Evolutionary conservation across 2,329 filamentous ascomycete species (phyloP), one percentile per base, ranked within the genome.

Genomic region (Colletotrichum sp.): DNA sequence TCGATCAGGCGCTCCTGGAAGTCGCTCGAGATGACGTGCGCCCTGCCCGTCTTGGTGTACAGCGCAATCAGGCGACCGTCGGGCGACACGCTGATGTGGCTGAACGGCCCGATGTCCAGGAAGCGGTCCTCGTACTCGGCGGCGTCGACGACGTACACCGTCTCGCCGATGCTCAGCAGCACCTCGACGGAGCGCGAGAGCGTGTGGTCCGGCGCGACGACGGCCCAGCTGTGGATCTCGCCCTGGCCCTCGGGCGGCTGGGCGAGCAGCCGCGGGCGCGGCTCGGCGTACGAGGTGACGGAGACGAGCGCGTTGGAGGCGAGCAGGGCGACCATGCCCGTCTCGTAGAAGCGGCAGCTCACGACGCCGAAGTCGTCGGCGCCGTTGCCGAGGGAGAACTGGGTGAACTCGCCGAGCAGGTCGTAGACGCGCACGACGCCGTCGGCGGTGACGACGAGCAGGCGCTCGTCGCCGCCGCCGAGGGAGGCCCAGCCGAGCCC

Each of bases 161-260:
- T 98, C 82, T 94, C 90, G 3, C 91, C 93, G 48, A 98, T 94
- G 68, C 96, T 97, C 48, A 98, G 86, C 5, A 99, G 88, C 4
- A 97, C 96, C 84, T 99, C 97, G 3, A 99, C 96, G 1, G 96
- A 98, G 28, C 96, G 92, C 7, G 96, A 98, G 25, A 98, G 91
- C 0, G 96, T 98, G 82, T 96, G 94, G 22, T 93, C 93, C 2
- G 97, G 97, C 1, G 97, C 93, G 28, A 98, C 94, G 71, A 99
- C 89, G 65, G 94, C 92, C 97, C 97, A 99, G 1, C 96, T 95
- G 78, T 96, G 91, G 9, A 99, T 93, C 39, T 94, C 89, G 6
- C 95, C 95, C 73, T 94, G 92, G 5, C 95, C 95, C 72, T 94
- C 91, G 0, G 96, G 95, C 6, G 94, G 92, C 34, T 91, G 87